Conservation (phyloP, 148 eudicot genomes). For the Simmondsia chinensis region DNA sequence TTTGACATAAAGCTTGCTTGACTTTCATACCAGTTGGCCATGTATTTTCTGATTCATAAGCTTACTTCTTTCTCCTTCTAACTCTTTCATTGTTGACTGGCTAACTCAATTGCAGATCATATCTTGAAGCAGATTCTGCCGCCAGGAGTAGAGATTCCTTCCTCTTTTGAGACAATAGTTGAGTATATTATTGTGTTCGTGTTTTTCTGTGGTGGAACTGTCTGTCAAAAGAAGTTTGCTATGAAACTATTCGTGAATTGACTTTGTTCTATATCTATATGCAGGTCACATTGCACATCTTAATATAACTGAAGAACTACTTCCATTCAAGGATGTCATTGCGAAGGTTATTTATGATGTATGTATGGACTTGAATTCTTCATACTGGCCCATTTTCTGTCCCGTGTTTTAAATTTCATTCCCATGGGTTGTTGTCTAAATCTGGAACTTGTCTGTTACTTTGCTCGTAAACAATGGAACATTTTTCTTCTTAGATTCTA, state of each 20-base stretch:
- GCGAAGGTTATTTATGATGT: constrained; percentile 97
- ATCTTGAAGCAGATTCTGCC: constrained; percentile 93
- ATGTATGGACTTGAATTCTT: no score
- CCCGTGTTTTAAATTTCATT: no score
- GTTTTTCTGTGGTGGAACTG: neutral
- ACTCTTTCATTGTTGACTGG: constrained; percentile 4
- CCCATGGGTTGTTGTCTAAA: no score
- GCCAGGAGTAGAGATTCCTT: constrained; percentile 81
- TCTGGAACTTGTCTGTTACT: no score
- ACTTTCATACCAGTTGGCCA: neutral
- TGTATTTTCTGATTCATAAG: neutral
- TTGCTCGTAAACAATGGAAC: no score
- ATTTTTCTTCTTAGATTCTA: no score
- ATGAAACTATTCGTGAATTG: constrained; percentile 12
- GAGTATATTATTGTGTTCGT: constrained; percentile 38
- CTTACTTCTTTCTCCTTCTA: neutral
- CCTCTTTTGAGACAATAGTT: constrained; percentile 98
- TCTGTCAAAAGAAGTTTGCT: neutral
- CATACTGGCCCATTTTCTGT: no score
- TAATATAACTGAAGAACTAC: constrained; percentile 83
- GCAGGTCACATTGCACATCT: constrained; percentile 99
- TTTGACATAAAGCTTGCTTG: no score
- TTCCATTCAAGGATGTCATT: constrained; percentile 76
- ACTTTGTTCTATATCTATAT: constrained; percentile 13
- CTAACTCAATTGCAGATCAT: constrained; percentile 48